phyloP scores from a whole-genome alignment of 345 rosid genomes.

The Eucalyptus sp. region DNA sequence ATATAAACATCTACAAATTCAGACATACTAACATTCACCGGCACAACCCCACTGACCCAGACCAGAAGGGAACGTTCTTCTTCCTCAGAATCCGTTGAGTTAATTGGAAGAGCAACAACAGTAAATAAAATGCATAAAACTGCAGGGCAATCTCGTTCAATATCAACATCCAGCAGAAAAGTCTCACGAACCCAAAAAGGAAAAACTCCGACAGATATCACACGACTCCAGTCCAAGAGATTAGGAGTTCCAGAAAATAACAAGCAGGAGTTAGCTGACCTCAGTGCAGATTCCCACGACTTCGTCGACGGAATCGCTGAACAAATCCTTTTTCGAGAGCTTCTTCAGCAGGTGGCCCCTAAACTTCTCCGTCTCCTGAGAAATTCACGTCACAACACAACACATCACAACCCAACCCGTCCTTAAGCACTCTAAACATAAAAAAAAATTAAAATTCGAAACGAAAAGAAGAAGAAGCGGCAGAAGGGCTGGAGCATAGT shows the following conservation, averaged over 20 bases:
- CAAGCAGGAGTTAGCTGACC: neutral
- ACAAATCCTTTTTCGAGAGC: constrained; percentile 60
- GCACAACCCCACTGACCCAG: neutral
- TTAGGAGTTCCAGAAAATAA: neutral
- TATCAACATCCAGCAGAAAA: neutral
- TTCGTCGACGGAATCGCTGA: constrained; percentile 57
- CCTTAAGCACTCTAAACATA: neutral
- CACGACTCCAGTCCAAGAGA: neutral
- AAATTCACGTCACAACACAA: neutral
- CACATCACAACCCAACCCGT: neutral
- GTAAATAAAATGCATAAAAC: neutral
- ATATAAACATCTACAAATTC: neutral
- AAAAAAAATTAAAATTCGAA: neutral
- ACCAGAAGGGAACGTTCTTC: neutral
- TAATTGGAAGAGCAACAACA: neutral
- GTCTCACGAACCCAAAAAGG: neutral
- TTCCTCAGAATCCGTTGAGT: neutral
- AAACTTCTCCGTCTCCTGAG: constrained; percentile 81
- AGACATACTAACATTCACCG: neutral
- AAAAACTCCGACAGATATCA: neutral
- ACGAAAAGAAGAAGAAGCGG: neutral
- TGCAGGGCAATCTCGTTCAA: neutral
- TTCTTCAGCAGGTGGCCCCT: constrained; percentile 40
- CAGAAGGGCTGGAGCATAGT: neutral
- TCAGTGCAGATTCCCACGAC: constrained; percentile 71